phyloP scores from a whole-genome alignment of 768 basidiomycete species.

The Pulveroboletus sp. region DNA sequence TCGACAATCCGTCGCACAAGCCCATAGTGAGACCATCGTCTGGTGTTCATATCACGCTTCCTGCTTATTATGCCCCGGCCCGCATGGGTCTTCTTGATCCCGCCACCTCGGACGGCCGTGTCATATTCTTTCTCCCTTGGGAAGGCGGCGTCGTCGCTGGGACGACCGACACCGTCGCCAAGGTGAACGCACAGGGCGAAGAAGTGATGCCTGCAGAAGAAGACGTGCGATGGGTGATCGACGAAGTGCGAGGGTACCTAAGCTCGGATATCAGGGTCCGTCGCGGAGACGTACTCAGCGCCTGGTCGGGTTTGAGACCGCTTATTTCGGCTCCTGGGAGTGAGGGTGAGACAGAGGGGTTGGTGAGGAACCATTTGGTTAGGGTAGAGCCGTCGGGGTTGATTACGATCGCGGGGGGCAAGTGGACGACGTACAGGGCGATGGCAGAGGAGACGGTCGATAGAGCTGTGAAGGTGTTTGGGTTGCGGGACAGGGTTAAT shows the following conservation, averaged over 20 bases:
- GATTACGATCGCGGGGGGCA: constrained; percentile 93
- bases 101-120: constrained; percentile 90
- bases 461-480: constrained; percentile 75
- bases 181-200: constrained; percentile 46
- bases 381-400: constrained; percentile 76
- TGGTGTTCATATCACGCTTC: constrained; percentile 94
- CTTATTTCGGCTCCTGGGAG: constrained; percentile 82
- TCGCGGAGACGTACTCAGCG: constrained; percentile 90
- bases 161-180: constrained; percentile 84
- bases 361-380: constrained; percentile 94
- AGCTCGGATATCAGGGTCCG: constrained; percentile 90
- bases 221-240: constrained; percentile 94
- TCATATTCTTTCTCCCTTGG: constrained; percentile 99
- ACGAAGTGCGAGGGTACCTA: constrained; percentile 87
- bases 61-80: constrained; percentile 93
- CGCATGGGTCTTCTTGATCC: constrained; percentile 96
- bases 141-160: constrained; percentile 97
- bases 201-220: constrained; percentile 86
- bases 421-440: constrained; percentile 96
- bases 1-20: constrained; percentile 72
- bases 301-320: constrained; percentile 91
- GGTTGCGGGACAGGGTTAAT: constrained; percentile 48
- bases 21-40: constrained; percentile 91
- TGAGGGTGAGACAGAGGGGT: constrained; percentile 71
- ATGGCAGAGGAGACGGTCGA: constrained; percentile 97